Evolutionary conservation across 2,329 filamentous ascomycete genomes (phyloP), one percentile per base, ranked within the genome.

Genomic region (Eutypella sp.): DNA sequence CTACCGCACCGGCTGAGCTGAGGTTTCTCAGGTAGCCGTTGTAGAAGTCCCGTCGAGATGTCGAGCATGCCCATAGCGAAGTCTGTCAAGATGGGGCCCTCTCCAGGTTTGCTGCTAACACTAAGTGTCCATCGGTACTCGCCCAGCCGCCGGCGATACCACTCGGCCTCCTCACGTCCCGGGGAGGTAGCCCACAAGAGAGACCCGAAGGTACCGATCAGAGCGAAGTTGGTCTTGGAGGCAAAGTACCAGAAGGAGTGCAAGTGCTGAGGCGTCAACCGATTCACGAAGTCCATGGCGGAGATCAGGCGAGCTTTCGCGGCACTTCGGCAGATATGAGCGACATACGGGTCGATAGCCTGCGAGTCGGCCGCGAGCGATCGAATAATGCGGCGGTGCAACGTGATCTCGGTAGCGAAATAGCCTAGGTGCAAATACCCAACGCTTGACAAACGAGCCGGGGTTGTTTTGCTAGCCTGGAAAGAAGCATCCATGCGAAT

Each of bases 271-370:
- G 89, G 89, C 38, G 87, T 89, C 25, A 97, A 79, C 1, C 92
- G 85, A 67, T 96, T 96, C 57, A 96, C 90, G 67, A 96, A 96
- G 64, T 97, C 92, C 87, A 97, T 95, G 52, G 91, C 90, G 19
- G 88, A 95, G 61, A 96, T 96, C 27, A 97, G 78, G 5, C 92
- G 85, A 0, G 92, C 95, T 66, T 96, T 96, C 44, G 92, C 92
- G 4, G 92, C 92, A 47, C 85, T 91, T 44, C 92, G 89, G 67
- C 91, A 96, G 56, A 96, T 96, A 66, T 95, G 89, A 45, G 90
- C 80, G 41, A 95, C 82, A 58, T 96, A 95, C 0, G 85, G 79
- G 61, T 95, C 89, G 33, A 84, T 73, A 4, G 73, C 67, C 38
- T 64, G 60, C 2, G 54, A 50, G 43, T 63, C 66, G 1, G 72